Evolutionary conservation across 306 rosid genomes (phyloP).

Genomic region (Abrus pulchellus): DNA sequence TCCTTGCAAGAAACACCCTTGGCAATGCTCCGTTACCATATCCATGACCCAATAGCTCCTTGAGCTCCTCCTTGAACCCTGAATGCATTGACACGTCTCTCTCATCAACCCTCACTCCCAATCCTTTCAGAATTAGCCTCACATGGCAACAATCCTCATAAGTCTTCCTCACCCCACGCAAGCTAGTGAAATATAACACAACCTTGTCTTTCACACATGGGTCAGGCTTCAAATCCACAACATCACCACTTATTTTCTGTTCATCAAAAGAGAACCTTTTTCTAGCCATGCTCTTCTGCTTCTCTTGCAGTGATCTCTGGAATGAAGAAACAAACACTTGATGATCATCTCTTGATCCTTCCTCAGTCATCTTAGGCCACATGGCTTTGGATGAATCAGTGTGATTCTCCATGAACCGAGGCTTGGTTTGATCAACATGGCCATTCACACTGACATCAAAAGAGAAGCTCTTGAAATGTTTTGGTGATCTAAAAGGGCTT

Average conservation of each 20-base stretch:
- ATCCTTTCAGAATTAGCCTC: constrained; percentile 68
- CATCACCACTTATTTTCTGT: constrained; percentile 31
- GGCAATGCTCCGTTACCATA: constrained; percentile 70
- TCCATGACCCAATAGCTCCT: constrained; percentile 60
- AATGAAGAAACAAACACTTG: constrained; percentile 58
- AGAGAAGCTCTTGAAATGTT: constrained; percentile 70
- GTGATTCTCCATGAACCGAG: constrained; percentile 46
- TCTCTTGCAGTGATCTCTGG: constrained; percentile 57
- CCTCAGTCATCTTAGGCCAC: constrained; percentile 49
- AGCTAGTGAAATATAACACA: constrained; percentile 80
- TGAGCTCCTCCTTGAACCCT: constrained; percentile 86
- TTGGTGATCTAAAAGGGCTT: constrained; percentile 74
- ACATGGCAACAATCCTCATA: constrained; percentile 90
- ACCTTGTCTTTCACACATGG: constrained; percentile 56
- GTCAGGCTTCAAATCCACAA: constrained; percentile 41
- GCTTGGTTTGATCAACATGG: constrained; percentile 51
- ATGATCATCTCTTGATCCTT: constrained; percentile 54
- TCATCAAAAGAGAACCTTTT: constrained; percentile 42
- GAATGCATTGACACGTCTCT: constrained; percentile 95
- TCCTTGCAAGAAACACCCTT: constrained; percentile 73
- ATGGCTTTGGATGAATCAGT: constrained; percentile 42
- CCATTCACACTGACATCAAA: constrained; percentile 56
- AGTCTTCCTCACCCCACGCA: constrained; percentile 86
- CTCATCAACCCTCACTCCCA: constrained; percentile 75
- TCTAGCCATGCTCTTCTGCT: not conserved